A percentile compares a stretch with the other conserved stretches of the same genome.
Conservation (phyloP, 1,284 basidiomycete species). For the Pseudozyma thailandica region DNA sequence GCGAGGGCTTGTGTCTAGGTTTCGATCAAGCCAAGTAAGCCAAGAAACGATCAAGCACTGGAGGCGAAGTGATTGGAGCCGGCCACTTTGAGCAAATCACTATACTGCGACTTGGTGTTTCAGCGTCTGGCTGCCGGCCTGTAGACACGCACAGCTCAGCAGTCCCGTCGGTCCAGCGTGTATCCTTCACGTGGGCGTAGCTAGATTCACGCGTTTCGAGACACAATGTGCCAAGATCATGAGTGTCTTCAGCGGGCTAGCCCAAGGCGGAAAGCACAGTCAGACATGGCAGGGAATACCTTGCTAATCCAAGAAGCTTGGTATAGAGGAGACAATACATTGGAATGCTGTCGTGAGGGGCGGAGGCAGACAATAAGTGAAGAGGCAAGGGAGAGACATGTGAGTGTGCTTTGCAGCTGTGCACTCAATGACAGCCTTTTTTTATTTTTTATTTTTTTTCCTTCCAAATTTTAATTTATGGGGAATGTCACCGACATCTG, state of each 20-base stretch:
- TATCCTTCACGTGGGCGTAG: neutral
- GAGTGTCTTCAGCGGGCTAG: neutral
- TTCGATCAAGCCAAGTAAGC: too few species aligned
- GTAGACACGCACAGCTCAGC: neutral
- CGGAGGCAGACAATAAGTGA: neutral
- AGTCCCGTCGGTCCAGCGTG: neutral
- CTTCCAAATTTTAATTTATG: neutral
- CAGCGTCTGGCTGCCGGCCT: too few species aligned
- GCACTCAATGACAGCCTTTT: neutral
- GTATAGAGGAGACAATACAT: neutral
- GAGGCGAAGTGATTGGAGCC: too few species aligned
- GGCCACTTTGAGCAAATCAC: too few species aligned
- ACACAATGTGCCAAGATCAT: neutral
- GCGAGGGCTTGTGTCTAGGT: too few species aligned
- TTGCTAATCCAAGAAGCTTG: constrained; percentile 4
- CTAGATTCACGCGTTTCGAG: neutral
- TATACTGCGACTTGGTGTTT: too few species aligned
- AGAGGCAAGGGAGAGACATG: constrained; percentile 1
- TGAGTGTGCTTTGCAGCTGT: constrained; percentile 5
- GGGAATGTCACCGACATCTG: constrained; percentile 19
- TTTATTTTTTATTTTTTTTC: neutral
- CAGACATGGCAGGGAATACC: too few species aligned
- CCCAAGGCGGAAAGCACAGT: neutral
- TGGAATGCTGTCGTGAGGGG: constrained; percentile 17
- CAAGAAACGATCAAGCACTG: too few species aligned